Conservation (phyloP, 352 stramenopile species). For the Phytophthora agathidicida region DNA sequence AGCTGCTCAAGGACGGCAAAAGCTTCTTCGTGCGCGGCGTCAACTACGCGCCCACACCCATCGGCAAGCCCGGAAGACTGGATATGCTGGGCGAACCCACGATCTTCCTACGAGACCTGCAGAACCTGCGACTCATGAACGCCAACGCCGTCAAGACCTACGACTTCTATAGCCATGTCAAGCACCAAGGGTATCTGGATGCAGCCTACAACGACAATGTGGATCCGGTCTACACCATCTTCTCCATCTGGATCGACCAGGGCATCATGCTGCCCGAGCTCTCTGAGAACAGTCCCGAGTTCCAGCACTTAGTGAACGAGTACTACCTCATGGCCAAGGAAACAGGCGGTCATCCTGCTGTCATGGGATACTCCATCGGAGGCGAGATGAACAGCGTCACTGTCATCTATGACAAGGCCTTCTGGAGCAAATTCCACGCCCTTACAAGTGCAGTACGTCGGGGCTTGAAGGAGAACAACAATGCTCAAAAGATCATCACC, state of each 20-base stretch:
- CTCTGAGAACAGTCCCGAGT: constrained; percentile 33
- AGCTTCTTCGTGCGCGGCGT: constrained; percentile 78
- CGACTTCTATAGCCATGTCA: constrained; percentile 58
- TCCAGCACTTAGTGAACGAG: constrained; percentile 53
- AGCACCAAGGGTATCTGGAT: constrained; percentile 62
- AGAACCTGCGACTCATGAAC: constrained; percentile 75
- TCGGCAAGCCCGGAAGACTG: constrained; percentile 52
- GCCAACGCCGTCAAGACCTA: constrained; percentile 79
- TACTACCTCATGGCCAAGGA: constrained; percentile 71
- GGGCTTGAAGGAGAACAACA: constrained; percentile 47
- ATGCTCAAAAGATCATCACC: constrained; percentile 77
- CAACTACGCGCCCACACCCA: constrained; percentile 76
- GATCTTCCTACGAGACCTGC: constrained; percentile 68
- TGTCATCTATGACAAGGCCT: constrained; percentile 51
- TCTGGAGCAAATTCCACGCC: constrained; percentile 69
- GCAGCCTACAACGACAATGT: constrained; percentile 65
- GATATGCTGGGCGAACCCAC: constrained; percentile 61
- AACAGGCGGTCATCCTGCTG: constrained; percentile 51
- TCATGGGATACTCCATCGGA: constrained; percentile 79
- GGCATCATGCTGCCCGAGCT: constrained; percentile 47
- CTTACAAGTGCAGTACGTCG: constrained; percentile 58
- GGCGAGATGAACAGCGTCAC: constrained; percentile 80
- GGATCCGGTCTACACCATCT: constrained; percentile 68
- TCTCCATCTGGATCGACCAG: constrained; percentile 80
- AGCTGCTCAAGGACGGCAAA: constrained; percentile 59